phyloP scores from a whole-genome alignment of 768 basidiomycete species.

The Tulasnella sp. region DNA sequence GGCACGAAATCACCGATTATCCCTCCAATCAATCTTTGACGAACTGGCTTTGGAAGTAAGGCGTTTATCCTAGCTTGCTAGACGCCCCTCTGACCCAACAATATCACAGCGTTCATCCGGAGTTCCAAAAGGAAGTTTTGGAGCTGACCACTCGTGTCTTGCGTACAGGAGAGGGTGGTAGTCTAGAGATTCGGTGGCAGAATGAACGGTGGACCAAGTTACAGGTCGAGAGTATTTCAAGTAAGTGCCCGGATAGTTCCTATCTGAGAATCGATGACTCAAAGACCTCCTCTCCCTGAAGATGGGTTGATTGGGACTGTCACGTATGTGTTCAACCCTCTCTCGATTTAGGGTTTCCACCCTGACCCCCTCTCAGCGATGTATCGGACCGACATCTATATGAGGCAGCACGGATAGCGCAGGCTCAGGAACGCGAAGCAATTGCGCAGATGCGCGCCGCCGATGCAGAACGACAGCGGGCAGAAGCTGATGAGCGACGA shows the following conservation, averaged over 20 bases:
- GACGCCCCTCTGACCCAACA: background rate
- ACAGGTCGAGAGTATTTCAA: conserved; percentile 14
- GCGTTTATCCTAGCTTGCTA: background rate
- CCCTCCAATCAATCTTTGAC: background rate
- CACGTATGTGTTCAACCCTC: background rate
- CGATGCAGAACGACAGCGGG: conserved; percentile 21
- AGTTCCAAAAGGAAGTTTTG: conserved; percentile 3
- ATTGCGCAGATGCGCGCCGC: conserved; percentile 21
- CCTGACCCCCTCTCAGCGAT: conserved; percentile 12
- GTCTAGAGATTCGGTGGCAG: conserved; percentile 16
- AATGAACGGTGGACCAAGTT: conserved; percentile 18
- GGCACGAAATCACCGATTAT: conserved; percentile 12
- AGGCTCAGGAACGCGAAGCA: conserved; percentile 25
- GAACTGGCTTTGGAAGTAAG: conserved; percentile 4
- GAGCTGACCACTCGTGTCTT: conserved; percentile 5
- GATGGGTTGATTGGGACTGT: conserved; percentile 11
- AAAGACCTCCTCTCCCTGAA: background rate
- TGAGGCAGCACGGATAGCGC: conserved; percentile 22
- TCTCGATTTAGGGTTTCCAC: background rate
- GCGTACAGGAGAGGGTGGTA: background rate
- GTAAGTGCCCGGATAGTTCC: background rate
- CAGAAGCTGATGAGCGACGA: conserved; percentile 22
- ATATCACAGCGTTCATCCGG: conserved; percentile 14
- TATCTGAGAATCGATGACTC: background rate
- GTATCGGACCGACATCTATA: conserved; percentile 19